A percentile compares a stretch with the other conserved stretches of the same genome.
Conservation (phyloP, 108 stramenopile species). For the Cyclotella baltica region DNA sequence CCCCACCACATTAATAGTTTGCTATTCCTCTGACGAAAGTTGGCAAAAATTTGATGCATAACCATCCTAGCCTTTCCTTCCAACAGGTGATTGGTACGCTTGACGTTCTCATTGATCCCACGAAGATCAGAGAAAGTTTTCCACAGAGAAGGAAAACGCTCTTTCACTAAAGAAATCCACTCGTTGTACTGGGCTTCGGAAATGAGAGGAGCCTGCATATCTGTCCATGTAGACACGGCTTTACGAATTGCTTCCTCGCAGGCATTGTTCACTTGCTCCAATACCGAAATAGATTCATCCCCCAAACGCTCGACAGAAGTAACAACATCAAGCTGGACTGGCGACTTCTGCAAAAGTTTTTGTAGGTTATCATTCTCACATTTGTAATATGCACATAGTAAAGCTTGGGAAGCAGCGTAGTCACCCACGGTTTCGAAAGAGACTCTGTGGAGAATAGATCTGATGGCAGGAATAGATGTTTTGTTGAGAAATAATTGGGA, state of each 20-base stretch:
- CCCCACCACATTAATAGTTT: too few relatives aligned
- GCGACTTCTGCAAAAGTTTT: not conserved
- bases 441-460: not conserved
- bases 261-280: not conserved
- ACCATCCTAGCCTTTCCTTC: too few relatives aligned
- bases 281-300: not conserved
- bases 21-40: too few relatives aligned
- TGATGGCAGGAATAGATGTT: not conserved
- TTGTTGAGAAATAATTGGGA: not conserved
- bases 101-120: not conserved
- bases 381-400: not conserved
- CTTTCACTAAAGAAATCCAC: not conserved
- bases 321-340: too few relatives aligned
- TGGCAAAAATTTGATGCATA: too few relatives aligned
- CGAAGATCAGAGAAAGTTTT: not conserved
- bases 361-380: not conserved
- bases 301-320: not conserved
- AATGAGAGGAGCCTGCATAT: not conserved
- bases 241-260: not conserved
- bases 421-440: too few relatives aligned
- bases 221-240: not conserved
- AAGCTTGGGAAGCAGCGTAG: too few relatives aligned
- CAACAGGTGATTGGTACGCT: not conserved
- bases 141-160: not conserved
- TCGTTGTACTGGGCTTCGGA: not conserved